Evolutionary conservation across 2,329 filamentous ascomycete genomes (phyloP).

Genomic region (Ophiostoma ips): DNA sequence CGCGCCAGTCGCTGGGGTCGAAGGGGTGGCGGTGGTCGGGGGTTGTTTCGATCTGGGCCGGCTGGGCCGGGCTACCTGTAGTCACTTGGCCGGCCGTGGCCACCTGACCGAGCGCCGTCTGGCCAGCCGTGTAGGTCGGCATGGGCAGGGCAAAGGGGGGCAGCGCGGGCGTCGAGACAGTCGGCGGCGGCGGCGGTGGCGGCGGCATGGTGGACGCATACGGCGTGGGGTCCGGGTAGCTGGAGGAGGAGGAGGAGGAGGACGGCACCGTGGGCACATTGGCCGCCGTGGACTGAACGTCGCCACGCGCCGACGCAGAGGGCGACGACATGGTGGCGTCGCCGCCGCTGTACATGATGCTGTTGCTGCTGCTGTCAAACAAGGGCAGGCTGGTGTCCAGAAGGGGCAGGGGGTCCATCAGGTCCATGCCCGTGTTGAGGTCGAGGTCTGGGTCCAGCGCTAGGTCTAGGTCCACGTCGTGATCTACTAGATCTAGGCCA

Average conservation of each 20-base stretch:
- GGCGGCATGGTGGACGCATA: neutral
- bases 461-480: too few species aligned
- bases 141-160: neutral
- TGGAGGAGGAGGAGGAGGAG: too few species aligned
- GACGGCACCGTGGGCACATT: neutral
- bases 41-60: too few species aligned
- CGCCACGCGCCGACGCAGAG: neutral
- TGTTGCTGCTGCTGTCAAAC: too few species aligned
- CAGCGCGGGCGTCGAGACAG: neutral
- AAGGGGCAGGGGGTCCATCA: too few species aligned
- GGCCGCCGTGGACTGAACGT: neutral
- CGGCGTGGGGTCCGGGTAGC: neutral
- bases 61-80: neutral
- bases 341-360: neutral
- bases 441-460: too few species aligned
- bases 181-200: too few species aligned
- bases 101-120: too few species aligned
- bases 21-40: neutral
- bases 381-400: too few species aligned
- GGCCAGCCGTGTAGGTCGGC: neutral
- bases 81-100: too few species aligned
- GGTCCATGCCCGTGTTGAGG: neutral
- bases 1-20: slow-evolving; percentile 12
- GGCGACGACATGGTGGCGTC: neutral
- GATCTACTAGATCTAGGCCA: too few species aligned